These are phyloP conservation scores for Clonostachys solani DNA, from an alignment of 2,329 filamentous ascomycete species.

Conservation along the genomic window DNA sequence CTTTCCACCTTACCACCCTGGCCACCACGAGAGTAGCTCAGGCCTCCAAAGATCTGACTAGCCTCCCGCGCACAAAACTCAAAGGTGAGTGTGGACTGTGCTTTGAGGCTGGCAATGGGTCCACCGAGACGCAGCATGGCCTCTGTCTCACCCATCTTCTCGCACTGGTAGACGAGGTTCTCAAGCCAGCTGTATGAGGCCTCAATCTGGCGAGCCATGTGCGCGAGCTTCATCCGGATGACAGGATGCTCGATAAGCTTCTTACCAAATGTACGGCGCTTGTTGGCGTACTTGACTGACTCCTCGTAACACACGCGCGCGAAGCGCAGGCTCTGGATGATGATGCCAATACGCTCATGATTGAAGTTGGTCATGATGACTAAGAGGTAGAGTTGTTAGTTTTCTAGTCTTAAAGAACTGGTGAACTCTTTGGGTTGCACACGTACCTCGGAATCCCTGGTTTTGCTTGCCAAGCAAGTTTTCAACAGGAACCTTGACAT, in stretches of 20 bases:
- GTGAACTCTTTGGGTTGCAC: conserved; percentile 1
- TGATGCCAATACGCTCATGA: conserved; percentile 97
- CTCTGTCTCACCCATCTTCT: conserved; percentile 89
- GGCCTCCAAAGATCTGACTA: conserved; percentile 92
- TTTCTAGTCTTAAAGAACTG: too few species aligned
- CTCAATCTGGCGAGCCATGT: conserved; percentile 98
- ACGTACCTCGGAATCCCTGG: conserved; percentile 81
- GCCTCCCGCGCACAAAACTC: conserved; percentile 98
- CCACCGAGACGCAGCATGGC: conserved; percentile 95
- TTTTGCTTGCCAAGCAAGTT: conserved; percentile 98
- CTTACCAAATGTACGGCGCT: conserved; percentile 95
- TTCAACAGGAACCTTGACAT: conserved; percentile 99
- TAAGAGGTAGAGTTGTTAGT: conserved; percentile 14
- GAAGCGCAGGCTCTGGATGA: conserved; percentile 96
- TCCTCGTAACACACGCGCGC: conserved; percentile 96
- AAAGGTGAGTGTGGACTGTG: conserved; percentile 89
- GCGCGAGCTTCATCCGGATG: conserved; percentile 93
- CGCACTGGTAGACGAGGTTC: conserved; percentile 88
- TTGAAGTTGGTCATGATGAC: conserved; percentile 99
- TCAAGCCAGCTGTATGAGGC: conserved; percentile 97
- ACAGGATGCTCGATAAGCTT: conserved; percentile 95
- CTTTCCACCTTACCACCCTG: conserved; percentile 95
- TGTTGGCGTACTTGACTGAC: conserved; percentile 93
- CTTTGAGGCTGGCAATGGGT: conserved; percentile 90
- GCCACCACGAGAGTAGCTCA: conserved; percentile 88